A percentile compares a stretch with the other conserved stretches of the same genome.
Evolutionary conservation across 495 filamentous ascomycete genomes (phyloP).

Genomic region (Penicillium herquei): DNA sequence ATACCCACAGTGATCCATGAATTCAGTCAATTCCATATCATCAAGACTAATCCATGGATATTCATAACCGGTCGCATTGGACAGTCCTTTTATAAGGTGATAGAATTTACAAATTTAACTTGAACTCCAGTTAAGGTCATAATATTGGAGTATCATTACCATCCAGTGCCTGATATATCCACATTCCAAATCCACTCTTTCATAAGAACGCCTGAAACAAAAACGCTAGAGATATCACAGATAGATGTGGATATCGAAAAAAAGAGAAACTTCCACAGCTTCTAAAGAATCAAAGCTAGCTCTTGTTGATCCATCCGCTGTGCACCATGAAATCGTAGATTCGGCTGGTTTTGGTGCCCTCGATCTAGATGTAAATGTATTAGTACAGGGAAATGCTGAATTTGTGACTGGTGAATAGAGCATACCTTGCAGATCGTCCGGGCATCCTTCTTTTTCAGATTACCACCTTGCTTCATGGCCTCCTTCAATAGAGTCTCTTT

Average conservation of each 20-base stretch:
- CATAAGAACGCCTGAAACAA: constrained; percentile 19
- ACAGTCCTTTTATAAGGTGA: too few relatives aligned
- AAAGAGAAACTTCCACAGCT: background rate
- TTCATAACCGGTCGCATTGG: too few relatives aligned
- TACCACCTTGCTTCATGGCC: constrained; percentile 81
- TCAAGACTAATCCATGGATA: too few relatives aligned
- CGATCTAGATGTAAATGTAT: constrained; percentile 46
- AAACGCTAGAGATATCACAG: constrained; percentile 17
- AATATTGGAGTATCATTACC: constrained; percentile 5
- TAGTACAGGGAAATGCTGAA: constrained; percentile 10
- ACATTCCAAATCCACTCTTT: background rate
- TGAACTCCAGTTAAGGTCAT: too few relatives aligned
- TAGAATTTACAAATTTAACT: too few relatives aligned
- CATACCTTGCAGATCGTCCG: constrained; percentile 65
- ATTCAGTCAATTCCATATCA: too few relatives aligned
- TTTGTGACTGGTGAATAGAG: background rate
- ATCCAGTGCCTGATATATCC: background rate
- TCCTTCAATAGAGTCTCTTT: constrained; percentile 88
- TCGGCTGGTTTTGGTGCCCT: constrained; percentile 61
- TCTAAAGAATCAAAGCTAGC: constrained; percentile 15
- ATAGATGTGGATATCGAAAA: constrained; percentile 6
- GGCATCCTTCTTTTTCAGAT: constrained; percentile 86
- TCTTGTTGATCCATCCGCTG: constrained; percentile 74
- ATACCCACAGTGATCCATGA: background rate
- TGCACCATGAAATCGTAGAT: constrained; percentile 95